These are phyloP conservation scores for Sporisorium exsertum DNA, from an alignment of 1,284 basidiomycete genomes.

Conservation along the genomic window DNA sequence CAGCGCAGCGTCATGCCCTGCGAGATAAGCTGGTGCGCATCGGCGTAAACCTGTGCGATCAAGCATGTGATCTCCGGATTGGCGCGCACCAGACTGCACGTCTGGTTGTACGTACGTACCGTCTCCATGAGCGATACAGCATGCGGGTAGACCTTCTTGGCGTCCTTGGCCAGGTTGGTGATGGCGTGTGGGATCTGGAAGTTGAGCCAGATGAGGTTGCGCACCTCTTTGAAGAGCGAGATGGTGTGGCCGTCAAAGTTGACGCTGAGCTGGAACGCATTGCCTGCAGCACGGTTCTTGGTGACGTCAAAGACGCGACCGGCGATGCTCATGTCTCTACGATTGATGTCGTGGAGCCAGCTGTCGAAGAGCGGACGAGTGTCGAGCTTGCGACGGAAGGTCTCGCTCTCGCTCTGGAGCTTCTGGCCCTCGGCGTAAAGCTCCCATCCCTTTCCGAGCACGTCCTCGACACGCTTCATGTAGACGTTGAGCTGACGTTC, in stretches of 20 bases:
- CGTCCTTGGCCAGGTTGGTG: conserved; percentile 96
- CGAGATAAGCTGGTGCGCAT: conserved; percentile 58
- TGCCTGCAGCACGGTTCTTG: conserved; percentile 74
- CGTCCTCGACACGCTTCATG: conserved; percentile 99
- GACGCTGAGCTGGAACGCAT: conserved; percentile 83
- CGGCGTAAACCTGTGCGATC: conserved; percentile 59
- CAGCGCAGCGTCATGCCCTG: conserved; percentile 84
- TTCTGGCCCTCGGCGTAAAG: conserved; percentile 98
- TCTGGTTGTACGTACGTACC: conserved; percentile 94
- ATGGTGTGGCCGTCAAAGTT: conserved; percentile 99
- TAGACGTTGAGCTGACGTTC: conserved; percentile 94
- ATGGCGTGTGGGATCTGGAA: conserved; percentile 95
- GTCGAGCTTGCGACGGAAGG: conserved; percentile 95
- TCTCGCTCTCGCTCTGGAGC: conserved; percentile 87
- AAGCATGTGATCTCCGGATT: conserved; percentile 92
- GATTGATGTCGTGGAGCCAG: conserved; percentile 94
- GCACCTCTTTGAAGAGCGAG: conserved; percentile 96
- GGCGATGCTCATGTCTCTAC: conserved; percentile 85
- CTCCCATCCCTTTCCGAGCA: conserved; percentile 97
- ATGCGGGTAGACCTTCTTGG: conserved; percentile 96
- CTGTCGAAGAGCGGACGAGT: conserved; percentile 93
- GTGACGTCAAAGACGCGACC: conserved; percentile 97
- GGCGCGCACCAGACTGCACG: conserved; percentile 81
- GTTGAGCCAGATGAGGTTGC: conserved; percentile 93
- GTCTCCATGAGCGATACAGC: conserved; percentile 96